These are phyloP conservation scores for Vigna angularis DNA, from an alignment of 306 rosid genomes.

Conservation along the genomic window DNA sequence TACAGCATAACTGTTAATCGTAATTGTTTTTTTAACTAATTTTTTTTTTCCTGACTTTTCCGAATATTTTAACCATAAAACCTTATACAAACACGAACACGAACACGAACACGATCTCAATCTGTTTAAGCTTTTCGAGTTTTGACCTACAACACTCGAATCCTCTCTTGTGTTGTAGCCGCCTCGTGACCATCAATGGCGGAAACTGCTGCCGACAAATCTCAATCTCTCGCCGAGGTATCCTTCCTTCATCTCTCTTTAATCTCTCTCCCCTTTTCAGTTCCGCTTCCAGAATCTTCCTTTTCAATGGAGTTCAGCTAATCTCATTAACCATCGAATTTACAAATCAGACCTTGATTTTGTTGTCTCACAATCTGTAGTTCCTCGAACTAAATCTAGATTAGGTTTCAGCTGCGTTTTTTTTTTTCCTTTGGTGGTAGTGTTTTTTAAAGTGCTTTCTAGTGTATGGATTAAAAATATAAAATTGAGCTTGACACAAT, in stretches of 20 bases:
- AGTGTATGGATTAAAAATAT: neutral
- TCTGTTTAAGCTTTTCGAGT: neutral
- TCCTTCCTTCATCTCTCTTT: neutral
- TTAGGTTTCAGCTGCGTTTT: neutral
- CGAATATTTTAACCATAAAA: neutral
- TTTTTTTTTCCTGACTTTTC: neutral
- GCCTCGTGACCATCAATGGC: constrained; percentile 68
- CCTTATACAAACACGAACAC: neutral
- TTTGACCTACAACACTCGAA: constrained; percentile 42
- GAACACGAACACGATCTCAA: neutral
- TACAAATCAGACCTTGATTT: constrained; percentile 7
- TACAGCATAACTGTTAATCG: too few relatives aligned
- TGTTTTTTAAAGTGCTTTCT: neutral
- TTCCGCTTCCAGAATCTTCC: constrained; percentile 27
- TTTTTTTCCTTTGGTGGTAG: neutral
- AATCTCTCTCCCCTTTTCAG: neutral
- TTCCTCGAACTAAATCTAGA: constrained; percentile 6
- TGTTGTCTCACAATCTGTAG: neutral
- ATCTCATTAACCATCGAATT: neutral
- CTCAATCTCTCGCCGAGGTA: constrained; percentile 79
- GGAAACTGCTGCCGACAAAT: constrained; percentile 57
- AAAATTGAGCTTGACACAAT: constrained; percentile 14
- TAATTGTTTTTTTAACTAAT: too few relatives aligned
- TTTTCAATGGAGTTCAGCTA: neutral
- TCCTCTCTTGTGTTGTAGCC: constrained; percentile 31